phyloP scores from a whole-genome alignment of 495 filamentous ascomycete species.

The Pyronema domesticum region DNA sequence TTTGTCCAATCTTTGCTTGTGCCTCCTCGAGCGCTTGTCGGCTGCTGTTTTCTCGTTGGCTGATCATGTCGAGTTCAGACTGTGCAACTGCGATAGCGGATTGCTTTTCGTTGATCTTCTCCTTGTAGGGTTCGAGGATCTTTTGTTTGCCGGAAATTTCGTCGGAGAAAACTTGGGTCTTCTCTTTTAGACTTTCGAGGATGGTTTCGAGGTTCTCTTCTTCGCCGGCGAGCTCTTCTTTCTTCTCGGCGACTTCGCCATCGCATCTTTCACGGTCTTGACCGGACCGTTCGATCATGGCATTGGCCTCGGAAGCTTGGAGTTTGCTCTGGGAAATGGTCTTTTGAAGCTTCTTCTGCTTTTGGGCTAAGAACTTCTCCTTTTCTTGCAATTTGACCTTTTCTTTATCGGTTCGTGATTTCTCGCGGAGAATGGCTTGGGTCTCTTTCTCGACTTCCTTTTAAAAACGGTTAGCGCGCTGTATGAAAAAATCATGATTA shows the following conservation, averaged over 20 bases:
- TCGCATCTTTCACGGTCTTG: constrained; percentile 61
- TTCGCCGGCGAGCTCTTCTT: constrained; percentile 54
- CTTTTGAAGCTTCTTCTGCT: constrained; percentile 92
- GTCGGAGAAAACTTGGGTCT: constrained; percentile 85
- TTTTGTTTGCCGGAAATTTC: constrained; percentile 85
- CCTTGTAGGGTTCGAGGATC: constrained; percentile 87
- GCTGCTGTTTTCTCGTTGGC: constrained; percentile 73
- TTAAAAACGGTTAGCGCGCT: constrained; percentile 32
- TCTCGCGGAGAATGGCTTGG: constrained; percentile 67
- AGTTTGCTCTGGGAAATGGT: constrained; percentile 50
- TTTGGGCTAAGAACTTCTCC: constrained; percentile 72
- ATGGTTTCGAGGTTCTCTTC: constrained; percentile 66
- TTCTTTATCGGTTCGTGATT: constrained; percentile 85
- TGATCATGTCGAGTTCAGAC: constrained; percentile 78
- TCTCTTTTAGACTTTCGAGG: constrained; percentile 72
- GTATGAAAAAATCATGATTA: neutral
- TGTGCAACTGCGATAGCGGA: constrained; percentile 86
- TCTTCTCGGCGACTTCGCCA: constrained; percentile 50
- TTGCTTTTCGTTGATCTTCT: constrained; percentile 87
- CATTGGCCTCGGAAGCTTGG: constrained; percentile 53
- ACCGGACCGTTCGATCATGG: constrained; percentile 55
- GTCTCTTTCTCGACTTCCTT: constrained; percentile 61
- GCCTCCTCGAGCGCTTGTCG: constrained; percentile 66
- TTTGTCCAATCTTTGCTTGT: constrained; percentile 54
- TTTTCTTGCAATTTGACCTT: constrained; percentile 95